Conservation (phyloP, 208 protist species). For the Crithidia fasciculata region DNA sequence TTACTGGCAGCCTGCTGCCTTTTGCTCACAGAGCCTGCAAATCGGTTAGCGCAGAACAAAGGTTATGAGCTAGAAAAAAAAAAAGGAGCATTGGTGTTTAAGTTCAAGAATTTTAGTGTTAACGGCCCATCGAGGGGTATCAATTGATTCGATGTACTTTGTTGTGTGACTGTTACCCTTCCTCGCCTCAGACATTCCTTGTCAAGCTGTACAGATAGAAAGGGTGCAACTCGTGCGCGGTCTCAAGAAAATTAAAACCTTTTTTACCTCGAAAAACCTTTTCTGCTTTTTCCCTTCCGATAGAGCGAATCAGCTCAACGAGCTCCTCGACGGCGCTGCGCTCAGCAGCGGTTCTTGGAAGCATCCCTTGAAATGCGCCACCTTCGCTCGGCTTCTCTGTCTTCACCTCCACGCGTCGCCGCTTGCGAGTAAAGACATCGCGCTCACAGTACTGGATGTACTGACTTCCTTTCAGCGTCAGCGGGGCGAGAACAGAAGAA, state of each 20-base stretch:
- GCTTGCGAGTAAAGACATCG: conserved; percentile 46
- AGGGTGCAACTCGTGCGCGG: conserved; percentile 61
- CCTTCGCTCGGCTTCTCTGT: conserved; percentile 18
- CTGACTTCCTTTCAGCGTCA: conserved; percentile 45
- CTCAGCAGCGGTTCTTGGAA: conserved; percentile 56
- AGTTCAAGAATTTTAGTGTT: not conserved
- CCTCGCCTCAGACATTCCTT: not conserved
- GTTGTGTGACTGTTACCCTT: conserved; percentile 2
- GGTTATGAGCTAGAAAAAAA: not conserved
- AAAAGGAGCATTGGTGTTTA: not conserved
- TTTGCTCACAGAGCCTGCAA: too few species aligned
- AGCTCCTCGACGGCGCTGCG: conserved; percentile 71
- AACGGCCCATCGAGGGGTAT: too few species aligned
- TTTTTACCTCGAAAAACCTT: conserved; percentile 67
- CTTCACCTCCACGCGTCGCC: conserved; percentile 32
- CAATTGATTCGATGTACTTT: not conserved
- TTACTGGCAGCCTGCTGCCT: too few species aligned
- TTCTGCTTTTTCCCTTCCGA: conserved; percentile 76
- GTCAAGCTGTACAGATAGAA: conserved; percentile 76
- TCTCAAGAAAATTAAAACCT: conserved; percentile 85
- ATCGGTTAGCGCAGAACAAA: not conserved
- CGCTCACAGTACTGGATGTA: conserved; percentile 60
- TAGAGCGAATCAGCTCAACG: conserved; percentile 54
- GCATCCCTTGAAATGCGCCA: conserved; percentile 44
- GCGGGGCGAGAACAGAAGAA: conserved; percentile 51